Conservation (phyloP, 129 eudicot genomes). For the Tagetes erecta region DNA sequence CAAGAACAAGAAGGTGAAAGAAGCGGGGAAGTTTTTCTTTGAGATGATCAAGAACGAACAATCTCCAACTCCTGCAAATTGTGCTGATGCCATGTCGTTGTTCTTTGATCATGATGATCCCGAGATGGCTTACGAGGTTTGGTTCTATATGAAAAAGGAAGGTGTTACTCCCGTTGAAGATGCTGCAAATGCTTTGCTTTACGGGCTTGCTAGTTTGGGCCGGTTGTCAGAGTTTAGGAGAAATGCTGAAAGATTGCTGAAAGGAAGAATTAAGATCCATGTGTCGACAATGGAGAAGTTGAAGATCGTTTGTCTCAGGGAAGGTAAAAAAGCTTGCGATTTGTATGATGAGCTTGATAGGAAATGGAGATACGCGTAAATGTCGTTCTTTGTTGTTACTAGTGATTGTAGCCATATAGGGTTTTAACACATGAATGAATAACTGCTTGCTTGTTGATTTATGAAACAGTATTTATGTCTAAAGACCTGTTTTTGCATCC, state of each 20-base stretch:
- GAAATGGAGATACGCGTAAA: constrained; percentile 66
- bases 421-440: neutral
- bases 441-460: constrained; percentile 1
- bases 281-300: constrained; percentile 76
- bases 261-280: constrained; percentile 42
- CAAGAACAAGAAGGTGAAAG: constrained; percentile 66
- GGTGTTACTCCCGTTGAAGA: constrained; percentile 59
- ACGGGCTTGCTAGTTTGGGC: constrained; percentile 61
- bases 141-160: constrained; percentile 68
- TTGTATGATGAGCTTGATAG: constrained; percentile 51
- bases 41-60: constrained; percentile 90
- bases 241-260: constrained; percentile 59
- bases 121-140: constrained; percentile 71
- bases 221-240: constrained; percentile 69
- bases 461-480: constrained; percentile 6
- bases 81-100: constrained; percentile 66
- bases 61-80: constrained; percentile 64
- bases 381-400: constrained; percentile 11
- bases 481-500: neutral
- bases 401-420: constrained; percentile 4
- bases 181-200: constrained; percentile 69
- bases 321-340: constrained; percentile 52
- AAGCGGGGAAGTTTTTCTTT: constrained; percentile 62
- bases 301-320: constrained; percentile 48
- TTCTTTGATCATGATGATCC: constrained; percentile 81